phyloP scores from a whole-genome alignment of 164 flowering plant species.

The Houttuynia cordata region DNA sequence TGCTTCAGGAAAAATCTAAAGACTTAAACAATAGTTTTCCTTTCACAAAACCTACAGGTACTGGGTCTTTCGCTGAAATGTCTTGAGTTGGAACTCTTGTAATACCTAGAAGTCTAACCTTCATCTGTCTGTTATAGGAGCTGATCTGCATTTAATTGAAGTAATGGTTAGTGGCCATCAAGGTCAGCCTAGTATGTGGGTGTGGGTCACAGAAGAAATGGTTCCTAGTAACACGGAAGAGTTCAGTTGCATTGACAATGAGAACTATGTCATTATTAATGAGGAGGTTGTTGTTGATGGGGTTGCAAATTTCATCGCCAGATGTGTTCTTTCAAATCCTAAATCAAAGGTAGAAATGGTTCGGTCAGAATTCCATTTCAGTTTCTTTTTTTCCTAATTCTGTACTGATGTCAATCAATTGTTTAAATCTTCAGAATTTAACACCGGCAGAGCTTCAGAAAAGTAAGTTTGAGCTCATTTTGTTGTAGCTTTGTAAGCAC shows the following conservation, averaged over 20 bases:
- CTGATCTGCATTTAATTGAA: constrained; percentile 54
- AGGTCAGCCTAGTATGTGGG: constrained; percentile 88
- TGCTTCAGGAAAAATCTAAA: constrained; percentile 26
- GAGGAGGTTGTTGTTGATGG: constrained; percentile 93
- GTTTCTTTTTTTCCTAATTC: neutral
- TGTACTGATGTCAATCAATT: constrained; percentile 9
- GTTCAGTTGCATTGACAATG: constrained; percentile 76
- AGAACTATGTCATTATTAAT: constrained; percentile 52
- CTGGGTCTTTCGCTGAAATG: neutral
- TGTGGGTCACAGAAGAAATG: constrained; percentile 84
- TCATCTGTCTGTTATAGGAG: constrained; percentile 23
- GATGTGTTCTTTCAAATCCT: constrained; percentile 74
- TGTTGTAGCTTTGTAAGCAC: neutral
- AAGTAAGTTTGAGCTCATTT: constrained; percentile 30
- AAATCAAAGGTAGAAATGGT: constrained; percentile 43
- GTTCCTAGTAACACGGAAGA: constrained; percentile 52
- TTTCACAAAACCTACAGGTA: constrained; percentile 72
- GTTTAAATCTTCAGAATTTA: constrained; percentile 43
- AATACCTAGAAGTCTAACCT: neutral
- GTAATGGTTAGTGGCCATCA: constrained; percentile 43
- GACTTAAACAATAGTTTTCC: constrained; percentile 39
- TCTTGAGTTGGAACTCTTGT: neutral
- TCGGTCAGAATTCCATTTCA: neutral
- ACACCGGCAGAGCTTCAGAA: constrained; percentile 72
- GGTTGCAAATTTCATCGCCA: constrained; percentile 86